Evolutionary conservation across 1,284 basidiomycete genomes (phyloP).

Genomic region (Ustilago nuda): DNA sequence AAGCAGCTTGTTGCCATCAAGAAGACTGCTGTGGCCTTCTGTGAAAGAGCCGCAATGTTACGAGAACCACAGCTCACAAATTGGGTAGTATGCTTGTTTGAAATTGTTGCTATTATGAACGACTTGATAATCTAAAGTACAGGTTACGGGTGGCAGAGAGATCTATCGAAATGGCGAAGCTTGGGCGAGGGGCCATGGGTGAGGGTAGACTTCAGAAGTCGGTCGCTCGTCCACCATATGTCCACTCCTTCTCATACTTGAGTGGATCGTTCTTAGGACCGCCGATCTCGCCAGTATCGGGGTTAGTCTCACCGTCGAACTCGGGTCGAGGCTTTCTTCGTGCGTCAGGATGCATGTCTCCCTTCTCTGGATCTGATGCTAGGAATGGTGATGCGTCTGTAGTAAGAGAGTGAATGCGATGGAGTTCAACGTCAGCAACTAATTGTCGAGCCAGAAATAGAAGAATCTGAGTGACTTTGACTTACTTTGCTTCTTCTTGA

Average conservation of each 20-base stretch:
- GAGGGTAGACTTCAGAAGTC: slow-evolving; percentile 50
- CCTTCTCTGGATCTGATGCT: slow-evolving; percentile 45
- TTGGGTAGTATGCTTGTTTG: not conserved
- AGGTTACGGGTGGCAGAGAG: not conserved
- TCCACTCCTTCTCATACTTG: slow-evolving; percentile 68
- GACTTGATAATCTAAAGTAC: slow-evolving; percentile 2
- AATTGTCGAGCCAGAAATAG: not conserved
- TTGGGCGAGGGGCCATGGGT: not conserved
- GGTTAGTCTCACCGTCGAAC: slow-evolving; percentile 74
- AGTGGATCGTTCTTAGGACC: slow-evolving; percentile 75
- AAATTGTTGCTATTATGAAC: not conserved
- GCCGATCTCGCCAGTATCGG: slow-evolving; percentile 73
- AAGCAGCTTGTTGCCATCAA: not conserved
- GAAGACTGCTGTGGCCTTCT: not conserved
- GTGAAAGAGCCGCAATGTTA: not conserved
- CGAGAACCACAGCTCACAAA: not conserved
- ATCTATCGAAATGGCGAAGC: not conserved
- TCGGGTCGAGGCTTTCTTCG: slow-evolving; percentile 69
- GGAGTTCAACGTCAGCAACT: not conserved
- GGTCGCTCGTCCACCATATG: slow-evolving; percentile 66
- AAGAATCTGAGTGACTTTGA: not conserved
- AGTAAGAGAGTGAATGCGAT: not conserved
- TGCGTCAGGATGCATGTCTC: slow-evolving; percentile 69
- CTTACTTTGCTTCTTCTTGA: slow-evolving; percentile 67
- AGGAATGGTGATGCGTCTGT: slow-evolving; percentile 47